These are phyloP conservation scores for Globisporangium cederbergense DNA, from an alignment of 352 stramenopile species.

Conservation along the genomic window DNA sequence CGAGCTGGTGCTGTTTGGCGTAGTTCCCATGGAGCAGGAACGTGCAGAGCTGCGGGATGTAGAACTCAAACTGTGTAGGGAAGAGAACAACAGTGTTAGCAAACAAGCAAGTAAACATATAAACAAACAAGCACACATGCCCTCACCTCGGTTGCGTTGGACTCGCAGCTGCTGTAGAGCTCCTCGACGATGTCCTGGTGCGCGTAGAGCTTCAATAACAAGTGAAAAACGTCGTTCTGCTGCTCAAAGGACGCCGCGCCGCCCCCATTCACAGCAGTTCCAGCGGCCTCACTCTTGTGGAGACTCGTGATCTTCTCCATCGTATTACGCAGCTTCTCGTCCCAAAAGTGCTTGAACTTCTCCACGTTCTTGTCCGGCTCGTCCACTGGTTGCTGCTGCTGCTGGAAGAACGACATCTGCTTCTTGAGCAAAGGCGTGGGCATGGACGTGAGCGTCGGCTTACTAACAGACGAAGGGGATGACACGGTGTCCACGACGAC, in stretches of 20 bases:
- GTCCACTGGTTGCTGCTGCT: constrained; percentile 1
- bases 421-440: constrained; percentile 22
- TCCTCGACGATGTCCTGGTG: constrained; percentile 80
- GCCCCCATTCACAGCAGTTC: not conserved
- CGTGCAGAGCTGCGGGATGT: constrained; percentile 88
- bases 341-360: constrained; percentile 76
- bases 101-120: not conserved
- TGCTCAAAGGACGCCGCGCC: constrained; percentile 18
- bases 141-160: constrained; percentile 41
- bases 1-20: constrained; percentile 74
- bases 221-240: constrained; percentile 56
- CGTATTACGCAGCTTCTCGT: constrained; percentile 64
- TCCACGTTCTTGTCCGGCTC: constrained; percentile 40
- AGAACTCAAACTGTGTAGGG: constrained; percentile 72
- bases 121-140: not conserved
- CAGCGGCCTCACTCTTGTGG: constrained; percentile 18
- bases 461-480: constrained; percentile 9
- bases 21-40: constrained; percentile 85
- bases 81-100: not conserved
- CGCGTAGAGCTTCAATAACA: constrained; percentile 76
- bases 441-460: constrained; percentile 25
- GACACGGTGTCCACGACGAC: constrained; percentile 7
- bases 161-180: constrained; percentile 67
- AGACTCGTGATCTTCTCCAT: constrained; percentile 51
- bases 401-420: not conserved